A percentile compares a stretch with the other conserved stretches of the same genome.
Evolutionary conservation across 257 asterid genomes (phyloP).

Genomic region (Primulina huaijiensis): DNA sequence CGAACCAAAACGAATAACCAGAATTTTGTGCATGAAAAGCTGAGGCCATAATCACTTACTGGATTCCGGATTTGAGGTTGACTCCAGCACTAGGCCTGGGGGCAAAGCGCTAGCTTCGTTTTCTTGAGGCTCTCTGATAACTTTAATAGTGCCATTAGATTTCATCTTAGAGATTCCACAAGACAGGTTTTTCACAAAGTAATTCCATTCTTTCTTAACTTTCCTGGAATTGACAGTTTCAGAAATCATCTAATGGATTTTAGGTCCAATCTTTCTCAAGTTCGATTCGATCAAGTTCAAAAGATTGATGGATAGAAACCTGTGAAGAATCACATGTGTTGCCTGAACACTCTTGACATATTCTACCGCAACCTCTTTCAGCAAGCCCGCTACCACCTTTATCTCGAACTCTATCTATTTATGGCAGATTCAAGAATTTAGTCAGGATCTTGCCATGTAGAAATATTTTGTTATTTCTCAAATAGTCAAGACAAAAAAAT

Average conservation of each 20-base stretch:
- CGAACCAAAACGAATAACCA: not conserved
- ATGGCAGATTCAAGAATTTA: not conserved
- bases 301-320: constrained; percentile 25
- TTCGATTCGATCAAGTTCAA: not conserved
- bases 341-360: constrained; percentile 38
- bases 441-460: not conserved
- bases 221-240: constrained; percentile 30
- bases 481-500: not conserved
- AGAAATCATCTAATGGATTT: not conserved
- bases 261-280: not conserved
- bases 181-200: constrained; percentile 37
- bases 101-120: constrained; percentile 15
- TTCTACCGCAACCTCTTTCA: constrained; percentile 40
- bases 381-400: constrained; percentile 44
- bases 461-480: not conserved
- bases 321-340: constrained; percentile 43
- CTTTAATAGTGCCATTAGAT: constrained; percentile 28
- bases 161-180: constrained; percentile 46
- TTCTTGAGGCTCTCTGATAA: constrained; percentile 31
- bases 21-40: not conserved
- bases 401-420: constrained; percentile 44
- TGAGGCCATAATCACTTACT: constrained; percentile 26
- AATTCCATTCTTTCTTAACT: constrained; percentile 36
- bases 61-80: constrained; percentile 4
- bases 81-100: constrained; percentile 9